Evolutionary conservation across 2,329 filamentous ascomycete species (phyloP), one percentile per base, ranked within the genome.

Genomic region (Microsporum audouinii): DNA sequence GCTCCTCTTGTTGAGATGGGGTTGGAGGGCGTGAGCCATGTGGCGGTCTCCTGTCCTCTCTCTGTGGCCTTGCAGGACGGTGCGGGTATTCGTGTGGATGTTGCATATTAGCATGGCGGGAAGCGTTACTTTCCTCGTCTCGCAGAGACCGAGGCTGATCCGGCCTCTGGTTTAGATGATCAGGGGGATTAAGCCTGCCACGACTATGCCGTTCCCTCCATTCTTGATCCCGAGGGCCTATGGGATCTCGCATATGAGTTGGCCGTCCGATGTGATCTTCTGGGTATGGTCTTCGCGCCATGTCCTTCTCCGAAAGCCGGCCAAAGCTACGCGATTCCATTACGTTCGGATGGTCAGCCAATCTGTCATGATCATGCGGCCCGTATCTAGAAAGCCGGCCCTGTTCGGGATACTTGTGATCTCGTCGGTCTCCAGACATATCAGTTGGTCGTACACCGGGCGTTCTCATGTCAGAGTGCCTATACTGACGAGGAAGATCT

Each of bases 241-340:
- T 69, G 29, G 66, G 61, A 38, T 76, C 75, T 23, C 73, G 73
- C 63, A 71, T 57, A 34, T 45, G 69, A 27, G 68, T 64, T 49
- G 69, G 69, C 17, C 71, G 70, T 57, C 71, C 71, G 67, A 73
- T 73, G 31, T 74, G 69, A 31, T 77, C 76, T 43, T 78, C 76
- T 39, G 68, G 59, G 31, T 67, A 67, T 31, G 69, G 66, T 60
- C 73, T 69, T 36, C 66, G 62, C 14, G 68, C 65, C 58, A 73
- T 72, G 0, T 75, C 73, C 47, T 72, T 69, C 36, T 66, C 63
- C 2, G 33, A 57, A n/a, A 34, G 55, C 10, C 55, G 55, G 4
- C 55, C 55, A 57, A 41, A 57, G 6, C 36, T 27, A 55, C 56
- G 56, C n/a, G 39, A 41, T 6, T 41, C 56, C 6, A 41, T 36